A percentile compares a stretch with the other conserved stretches of the same genome.
Evolutionary conservation across 2,329 filamentous ascomycete genomes (phyloP).

Genomic region (Akanthomyces dipterigenus): DNA sequence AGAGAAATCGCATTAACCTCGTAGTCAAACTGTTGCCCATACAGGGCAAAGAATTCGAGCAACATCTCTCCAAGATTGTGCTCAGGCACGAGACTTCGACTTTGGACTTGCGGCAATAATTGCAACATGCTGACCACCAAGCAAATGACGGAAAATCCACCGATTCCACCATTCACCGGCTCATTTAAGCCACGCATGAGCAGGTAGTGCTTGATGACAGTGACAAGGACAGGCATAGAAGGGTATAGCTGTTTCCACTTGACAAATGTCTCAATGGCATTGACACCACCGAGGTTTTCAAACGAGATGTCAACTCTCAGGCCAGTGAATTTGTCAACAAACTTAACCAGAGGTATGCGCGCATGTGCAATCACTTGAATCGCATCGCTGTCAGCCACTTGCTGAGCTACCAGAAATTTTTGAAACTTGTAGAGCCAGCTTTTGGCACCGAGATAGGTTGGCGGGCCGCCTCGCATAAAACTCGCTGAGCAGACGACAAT

Average conservation of each 20-base stretch:
- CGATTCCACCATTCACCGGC: constrained; percentile 82
- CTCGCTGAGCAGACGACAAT: constrained; percentile 65
- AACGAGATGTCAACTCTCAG: constrained; percentile 91
- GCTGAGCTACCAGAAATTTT: constrained; percentile 47
- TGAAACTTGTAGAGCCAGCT: constrained; percentile 56
- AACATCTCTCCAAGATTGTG: constrained; percentile 74
- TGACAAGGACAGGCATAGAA: constrained; percentile 78
- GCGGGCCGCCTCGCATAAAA: constrained; percentile 47
- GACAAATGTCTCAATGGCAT: constrained; percentile 73
- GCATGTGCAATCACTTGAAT: constrained; percentile 66
- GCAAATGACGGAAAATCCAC: constrained; percentile 91
- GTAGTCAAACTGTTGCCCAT: constrained; percentile 75
- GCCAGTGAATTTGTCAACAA: constrained; percentile 67
- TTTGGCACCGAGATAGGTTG: constrained; percentile 42
- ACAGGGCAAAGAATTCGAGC: constrained; percentile 83
- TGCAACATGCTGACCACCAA: constrained; percentile 85
- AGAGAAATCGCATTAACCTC: constrained; percentile 65
- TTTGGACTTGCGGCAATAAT: constrained; percentile 65
- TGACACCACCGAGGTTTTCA: constrained; percentile 78
- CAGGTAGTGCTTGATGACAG: constrained; percentile 87
- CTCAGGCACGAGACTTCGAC: constrained; percentile 48
- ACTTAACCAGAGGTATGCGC: constrained; percentile 90
- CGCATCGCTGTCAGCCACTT: constrained; percentile 50
- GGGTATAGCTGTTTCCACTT: constrained; percentile 75
- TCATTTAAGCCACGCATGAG: constrained; percentile 87